Conservation (phyloP, 2,329 filamentous ascomycete species). For the Cytospora schulzeri region DNA sequence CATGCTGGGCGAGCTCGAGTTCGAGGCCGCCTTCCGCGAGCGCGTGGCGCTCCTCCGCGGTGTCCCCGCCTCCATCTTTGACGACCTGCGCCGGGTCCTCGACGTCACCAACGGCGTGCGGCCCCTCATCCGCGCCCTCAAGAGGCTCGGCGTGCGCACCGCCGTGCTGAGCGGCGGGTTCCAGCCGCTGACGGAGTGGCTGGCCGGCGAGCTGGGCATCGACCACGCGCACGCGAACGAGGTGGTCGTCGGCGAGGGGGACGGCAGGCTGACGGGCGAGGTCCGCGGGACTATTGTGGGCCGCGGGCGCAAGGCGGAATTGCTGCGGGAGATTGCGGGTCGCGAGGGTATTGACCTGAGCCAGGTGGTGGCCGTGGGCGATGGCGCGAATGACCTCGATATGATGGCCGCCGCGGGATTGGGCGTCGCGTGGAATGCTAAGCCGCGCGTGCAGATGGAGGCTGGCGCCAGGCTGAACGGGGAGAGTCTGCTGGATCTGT, state of each 20-base stretch:
- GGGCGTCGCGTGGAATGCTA: slow-evolving; percentile 83
- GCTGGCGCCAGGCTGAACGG: slow-evolving; percentile 74
- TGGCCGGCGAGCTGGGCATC: slow-evolving; percentile 77
- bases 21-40: slow-evolving; percentile 79
- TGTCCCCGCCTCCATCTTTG: slow-evolving; percentile 76
- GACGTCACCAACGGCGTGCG: slow-evolving; percentile 80
- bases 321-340: slow-evolving; percentile 70
- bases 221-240: slow-evolving; percentile 91
- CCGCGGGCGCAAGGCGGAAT: slow-evolving; percentile 71
- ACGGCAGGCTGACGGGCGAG: slow-evolving; percentile 69
- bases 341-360: slow-evolving; percentile 66
- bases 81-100: slow-evolving; percentile 72
- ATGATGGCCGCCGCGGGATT: slow-evolving; percentile 78
- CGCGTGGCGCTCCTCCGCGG: slow-evolving; percentile 81
- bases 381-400: slow-evolving; percentile 79
- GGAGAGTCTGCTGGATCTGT: slow-evolving; percentile 68
- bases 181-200: slow-evolving; percentile 83
- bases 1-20: slow-evolving; percentile 96
- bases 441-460: slow-evolving; percentile 78
- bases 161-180: slow-evolving; percentile 94
- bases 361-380: slow-evolving; percentile 74
- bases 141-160: slow-evolving; percentile 78
- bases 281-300: slow-evolving; percentile 74
- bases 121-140: slow-evolving; percentile 73
- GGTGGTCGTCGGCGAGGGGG: slow-evolving; percentile 66